Evolutionary conservation across 2,329 filamentous ascomycete species (phyloP), one percentile per base, ranked within the genome.

Genomic region (Talaromyces sp.): DNA sequence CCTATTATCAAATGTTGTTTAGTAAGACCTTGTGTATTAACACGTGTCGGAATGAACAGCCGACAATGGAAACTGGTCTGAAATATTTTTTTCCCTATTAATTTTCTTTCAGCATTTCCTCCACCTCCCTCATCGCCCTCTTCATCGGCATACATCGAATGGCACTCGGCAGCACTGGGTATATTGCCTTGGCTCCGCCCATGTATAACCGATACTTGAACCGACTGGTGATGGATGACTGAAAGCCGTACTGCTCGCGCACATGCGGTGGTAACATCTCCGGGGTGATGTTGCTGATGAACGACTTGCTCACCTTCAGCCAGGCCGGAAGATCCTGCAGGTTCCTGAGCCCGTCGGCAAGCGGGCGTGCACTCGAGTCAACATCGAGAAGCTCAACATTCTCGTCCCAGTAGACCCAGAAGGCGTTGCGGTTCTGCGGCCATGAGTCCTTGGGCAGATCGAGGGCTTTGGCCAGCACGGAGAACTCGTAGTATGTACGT

Each of bases 361-460:
- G 70, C 8, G 65, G 62, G 14, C 71, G 70, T 10, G 71, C 71
- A 36, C 72, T 68, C 0, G 64, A 63, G 0, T 71, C 71, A 5
- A 75, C 72, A 4, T 63, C 65, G 56, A 75, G 54, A 31, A 65
- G 62, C 16, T 66, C 62, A 23, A 75, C 63, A 61, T 71, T 70
- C 8, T 69, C 67, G 33, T 75, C 73, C 73, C 73, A 75, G 63
- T 72, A 75, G n/a, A 61, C 65, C 73, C 73, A 75, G 56, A 75
- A 75, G 0, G 65, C 69, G 47, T 67, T 65, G 6, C 73, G 71
- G 6, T 69, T 66, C 5, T 67, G 61, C 2, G 73, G 73, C 73
- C 73, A 75, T 5, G 65, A 65, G 1, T 68, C 70, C 0, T 65
- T n/a, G 0, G 72, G 68, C 6, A 75, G 56, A 14, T 68, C 68